Percentiles rank a stretch among this genome's conserved stretches.
Evolutionary conservation across 768 basidiomycete genomes (phyloP).

Genomic region (Coprinopsis strossmayeri): DNA sequence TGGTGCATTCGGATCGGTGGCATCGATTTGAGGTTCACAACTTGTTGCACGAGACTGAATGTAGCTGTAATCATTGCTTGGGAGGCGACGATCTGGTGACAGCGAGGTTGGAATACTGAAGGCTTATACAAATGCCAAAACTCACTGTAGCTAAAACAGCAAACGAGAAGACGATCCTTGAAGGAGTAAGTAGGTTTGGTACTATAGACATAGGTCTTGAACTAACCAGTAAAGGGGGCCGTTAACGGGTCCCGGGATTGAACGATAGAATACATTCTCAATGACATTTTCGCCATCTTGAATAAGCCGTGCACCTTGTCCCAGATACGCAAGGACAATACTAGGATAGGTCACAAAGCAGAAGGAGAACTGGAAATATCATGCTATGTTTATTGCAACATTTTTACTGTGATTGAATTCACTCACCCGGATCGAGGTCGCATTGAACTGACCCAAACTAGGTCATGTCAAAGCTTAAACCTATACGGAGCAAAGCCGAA

Average conservation of each 20-base stretch:
- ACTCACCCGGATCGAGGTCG: conserved; percentile 45
- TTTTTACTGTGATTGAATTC: background rate
- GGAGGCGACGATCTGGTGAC: conserved; percentile 47
- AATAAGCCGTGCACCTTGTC: conserved; percentile 63
- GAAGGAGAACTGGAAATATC: conserved; percentile 55
- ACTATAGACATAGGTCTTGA: background rate
- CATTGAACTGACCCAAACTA: conserved; percentile 66
- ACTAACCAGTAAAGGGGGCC: conserved; percentile 53
- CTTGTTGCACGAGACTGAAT: conserved; percentile 56
- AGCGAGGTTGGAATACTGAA: background rate
- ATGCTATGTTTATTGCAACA: too few relatives aligned
- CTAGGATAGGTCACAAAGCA: conserved; percentile 48
- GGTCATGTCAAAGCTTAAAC: too few relatives aligned
- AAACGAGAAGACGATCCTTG: conserved; percentile 55
- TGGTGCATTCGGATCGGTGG: conserved; percentile 53
- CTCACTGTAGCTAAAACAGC: conserved; percentile 58
- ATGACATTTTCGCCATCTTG: conserved; percentile 41
- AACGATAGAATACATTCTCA: conserved; percentile 52
- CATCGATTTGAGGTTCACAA: conserved; percentile 54
- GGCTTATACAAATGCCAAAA: background rate
- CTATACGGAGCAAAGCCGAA: background rate
- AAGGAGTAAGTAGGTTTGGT: background rate
- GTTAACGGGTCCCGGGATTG: conserved; percentile 51
- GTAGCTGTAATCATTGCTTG: conserved; percentile 68
- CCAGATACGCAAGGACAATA: conserved; percentile 60